Percentiles rank a stretch among this genome's conserved stretches.
Evolutionary conservation across 163 green algal genomes (phyloP).

Genomic region (Chlamydomonas reinhardtii): DNA sequence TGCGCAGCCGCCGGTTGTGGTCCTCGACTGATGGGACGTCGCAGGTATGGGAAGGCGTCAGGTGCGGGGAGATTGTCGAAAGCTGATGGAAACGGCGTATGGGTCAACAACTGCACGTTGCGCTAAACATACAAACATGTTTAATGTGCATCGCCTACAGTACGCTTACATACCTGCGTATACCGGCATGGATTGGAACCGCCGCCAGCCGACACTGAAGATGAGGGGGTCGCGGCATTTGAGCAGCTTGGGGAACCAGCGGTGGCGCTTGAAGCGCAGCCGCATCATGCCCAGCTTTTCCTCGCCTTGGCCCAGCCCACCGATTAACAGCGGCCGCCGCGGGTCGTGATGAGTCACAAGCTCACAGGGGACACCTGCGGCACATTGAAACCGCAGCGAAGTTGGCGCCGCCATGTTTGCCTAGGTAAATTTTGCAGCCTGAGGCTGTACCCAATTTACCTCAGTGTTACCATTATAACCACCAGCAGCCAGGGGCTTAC

Average conservation of each 20-base stretch:
- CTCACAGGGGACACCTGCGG: constrained; percentile 88
- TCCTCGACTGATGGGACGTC: constrained; percentile 73
- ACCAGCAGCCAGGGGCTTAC: constrained; percentile 50
- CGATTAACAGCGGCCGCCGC: constrained; percentile 89
- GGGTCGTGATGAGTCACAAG: constrained; percentile 91
- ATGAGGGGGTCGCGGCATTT: constrained; percentile 97
- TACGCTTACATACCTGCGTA: constrained; percentile 68
- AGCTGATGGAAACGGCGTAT: no score
- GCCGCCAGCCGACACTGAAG: constrained; percentile 93
- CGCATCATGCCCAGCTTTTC: constrained; percentile 87
- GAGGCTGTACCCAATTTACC: no score
- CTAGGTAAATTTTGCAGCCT: no score
- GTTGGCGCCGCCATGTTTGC: no score
- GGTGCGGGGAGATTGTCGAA: no score
- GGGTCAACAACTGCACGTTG: no score
- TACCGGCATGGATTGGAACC: constrained; percentile 94
- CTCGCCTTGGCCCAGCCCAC: constrained; percentile 87
- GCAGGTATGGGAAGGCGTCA: constrained; percentile 40
- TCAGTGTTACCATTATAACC: no score
- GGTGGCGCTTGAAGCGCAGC: constrained; percentile 93
- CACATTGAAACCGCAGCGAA: no score
- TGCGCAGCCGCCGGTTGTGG: constrained; percentile 83
- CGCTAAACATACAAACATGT: no score
- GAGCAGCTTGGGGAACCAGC: constrained; percentile 95
- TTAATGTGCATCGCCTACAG: no score